These are phyloP conservation scores for Termitomyces titanicus DNA, from an alignment of 768 basidiomycete species.

Conservation along the genomic window DNA sequence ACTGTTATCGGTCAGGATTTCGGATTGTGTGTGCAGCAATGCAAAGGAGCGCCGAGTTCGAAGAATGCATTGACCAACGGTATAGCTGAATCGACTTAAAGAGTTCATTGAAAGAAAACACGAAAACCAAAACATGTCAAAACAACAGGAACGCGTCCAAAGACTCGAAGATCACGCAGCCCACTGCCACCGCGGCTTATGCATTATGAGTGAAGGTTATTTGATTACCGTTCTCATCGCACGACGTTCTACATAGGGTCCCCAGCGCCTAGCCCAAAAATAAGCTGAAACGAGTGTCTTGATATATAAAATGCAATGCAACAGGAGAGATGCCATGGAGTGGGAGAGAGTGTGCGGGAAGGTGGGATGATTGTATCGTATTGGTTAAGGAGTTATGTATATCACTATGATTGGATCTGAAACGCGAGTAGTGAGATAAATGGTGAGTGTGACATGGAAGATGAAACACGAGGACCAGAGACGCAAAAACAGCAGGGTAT, in stretches of 20 bases:
- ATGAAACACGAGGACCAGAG: constrained; percentile 1
- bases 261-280: not conserved
- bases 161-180: no score
- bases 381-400: constrained; percentile 3
- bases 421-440: constrained; percentile 1
- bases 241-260: no score
- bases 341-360: not conserved
- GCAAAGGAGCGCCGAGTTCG: not conserved
- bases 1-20: no score
- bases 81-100: no score
- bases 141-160: not conserved
- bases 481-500: constrained; percentile 9
- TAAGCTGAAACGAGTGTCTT: not conserved
- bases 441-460: not conserved
- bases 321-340: constrained; percentile 6
- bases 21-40: no score
- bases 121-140: no score
- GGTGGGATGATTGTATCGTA: constrained; percentile 5
- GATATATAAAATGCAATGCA: constrained; percentile 12
- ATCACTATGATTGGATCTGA: constrained; percentile 8
- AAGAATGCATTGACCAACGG: not conserved
- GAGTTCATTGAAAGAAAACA: no score
- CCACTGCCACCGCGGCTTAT: no score
- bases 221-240: no score
- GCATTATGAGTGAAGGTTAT: no score